Base-by-base conservation (phyloP, 2,329 filamentous ascomycete species). In the Aspergillus piperis region DNA sequence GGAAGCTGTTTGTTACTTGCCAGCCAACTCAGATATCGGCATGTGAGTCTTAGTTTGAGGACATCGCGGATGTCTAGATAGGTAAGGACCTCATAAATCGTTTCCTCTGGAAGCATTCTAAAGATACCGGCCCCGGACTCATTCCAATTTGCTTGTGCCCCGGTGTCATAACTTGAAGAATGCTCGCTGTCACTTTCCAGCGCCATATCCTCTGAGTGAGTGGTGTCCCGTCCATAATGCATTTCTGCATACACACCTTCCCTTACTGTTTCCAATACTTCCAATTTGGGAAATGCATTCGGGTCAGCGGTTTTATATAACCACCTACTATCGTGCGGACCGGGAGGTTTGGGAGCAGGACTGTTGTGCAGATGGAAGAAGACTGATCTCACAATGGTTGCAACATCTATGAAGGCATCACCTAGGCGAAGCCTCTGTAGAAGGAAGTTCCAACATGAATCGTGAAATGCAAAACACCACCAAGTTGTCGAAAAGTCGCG, bases 391-490 rank as follows among this genome's bases (percentile, higher is more conserved):
- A 51, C 53, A 32, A 64, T 36, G 3, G 25, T 23, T 0, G 11
- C 23, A 15, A 57, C 47, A 42, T 59, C n/a, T 17, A 30, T 15
- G 30, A 17, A 7, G 7, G 10, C 7, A 36, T 59, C 5, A 5
- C 25, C 42, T 17, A 36, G 47, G 11, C 44, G 23, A 3, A 65
- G 52, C 3, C 61, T 50, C 1, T 49, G 48, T 7, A 58, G 50
- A 27, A 66, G 58, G n/a, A 66, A 38, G 30, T 21, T 51, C 63
- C 64, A 66, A 54, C 64, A 66, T 2, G 55, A 51, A 21, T 61
- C 21, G 32, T 66, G 64, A 13, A 65, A 48, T 5, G 57, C 57
- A 47, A 59, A 64, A 49, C 32, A 52, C 54, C 60, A 61, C 38
- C 41, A 32, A 19, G 21, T 19, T 25, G 17, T 36, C 15, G 48